Percentiles rank a stretch among this genome's conserved stretches.
phyloP scores from a whole-genome alignment of 148 eudicot genomes.

The Silene conica region DNA sequence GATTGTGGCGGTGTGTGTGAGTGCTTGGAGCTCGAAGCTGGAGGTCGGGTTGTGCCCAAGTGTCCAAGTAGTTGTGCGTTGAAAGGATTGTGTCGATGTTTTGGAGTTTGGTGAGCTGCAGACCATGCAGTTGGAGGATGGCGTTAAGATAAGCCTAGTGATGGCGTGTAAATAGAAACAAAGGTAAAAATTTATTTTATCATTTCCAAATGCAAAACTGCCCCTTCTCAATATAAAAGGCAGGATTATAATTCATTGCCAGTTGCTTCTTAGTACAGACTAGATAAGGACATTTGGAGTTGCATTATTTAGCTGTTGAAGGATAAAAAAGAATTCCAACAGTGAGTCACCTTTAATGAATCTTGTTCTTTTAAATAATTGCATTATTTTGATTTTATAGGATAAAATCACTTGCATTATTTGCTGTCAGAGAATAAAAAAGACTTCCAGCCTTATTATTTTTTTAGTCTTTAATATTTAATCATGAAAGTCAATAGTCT shows the following conservation, averaged over 20 bases:
- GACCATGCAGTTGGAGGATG: background rate
- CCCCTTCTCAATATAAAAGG: background rate
- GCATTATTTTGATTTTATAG: background rate
- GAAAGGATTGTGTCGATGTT: background rate
- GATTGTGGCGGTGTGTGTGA: background rate
- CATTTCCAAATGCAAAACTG: background rate
- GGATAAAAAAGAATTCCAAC: background rate
- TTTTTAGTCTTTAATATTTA: background rate
- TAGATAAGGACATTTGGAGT: background rate
- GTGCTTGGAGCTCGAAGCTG: background rate
- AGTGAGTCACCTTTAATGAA: background rate
- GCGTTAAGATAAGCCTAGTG: background rate
- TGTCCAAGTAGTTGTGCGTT: background rate
- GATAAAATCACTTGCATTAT: background rate
- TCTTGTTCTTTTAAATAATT: background rate
- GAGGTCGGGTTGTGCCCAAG: background rate
- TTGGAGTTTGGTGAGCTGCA: background rate
- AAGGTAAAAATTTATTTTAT: background rate
- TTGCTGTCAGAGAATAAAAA: background rate
- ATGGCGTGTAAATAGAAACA: background rate
- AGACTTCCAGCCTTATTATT: background rate
- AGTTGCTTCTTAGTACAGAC: slow-evolving; percentile 4
- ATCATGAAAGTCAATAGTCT: background rate
- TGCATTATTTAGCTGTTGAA: background rate
- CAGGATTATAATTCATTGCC: background rate